Base-by-base conservation (phyloP, 1,284 basidiomycete genomes). In the Austroboletus olivaceoglutinosus region DNA sequence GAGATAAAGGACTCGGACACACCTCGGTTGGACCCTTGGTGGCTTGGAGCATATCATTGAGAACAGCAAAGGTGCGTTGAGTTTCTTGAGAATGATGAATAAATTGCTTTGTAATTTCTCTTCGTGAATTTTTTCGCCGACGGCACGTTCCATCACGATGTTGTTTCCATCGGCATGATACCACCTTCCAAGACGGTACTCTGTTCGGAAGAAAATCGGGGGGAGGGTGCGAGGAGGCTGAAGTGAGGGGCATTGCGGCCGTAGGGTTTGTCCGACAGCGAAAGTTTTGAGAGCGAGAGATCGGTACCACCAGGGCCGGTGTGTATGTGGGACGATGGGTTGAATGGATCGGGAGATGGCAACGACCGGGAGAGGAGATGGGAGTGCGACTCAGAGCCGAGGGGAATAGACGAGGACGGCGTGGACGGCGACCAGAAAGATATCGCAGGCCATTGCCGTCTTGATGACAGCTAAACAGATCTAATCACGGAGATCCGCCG, bases 51-150 rank as follows among this genome's bases (percentile, higher is more conserved):
- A 85, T 84, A 22, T 85, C 82, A 51, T 82, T 83, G 58, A 86
- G 85, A 37, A 75, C 60, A 11, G 81, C 76, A 56, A 91, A 85
- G 1, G 84, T 13, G 77, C 65, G 59, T 91, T 91, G 21, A 91
- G 66, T 63, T 87, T 88, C 63, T 73, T 80, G 57, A 91, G 70
- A 45, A 87, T 76, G 62, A 87, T 76, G 62, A 84, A 82, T 16
- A 87, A 60, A 65, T 91, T 88, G 57, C 78, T 81, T 54, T 83
- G 82, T 36, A 91, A 67, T 61, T 83, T 86, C 54, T 89, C 87
- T 61, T 90, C 86, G 33, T 82, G 76, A 44, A 73, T 62, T 59
- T 73, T 78, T n/a, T 71, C 71, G 6, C 69, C 67, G 5, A 66
- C 52, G 25, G 43, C 59, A 52, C 50, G 55, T 45, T 45, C 51